Percentiles rank a stretch among this genome's conserved stretches.
Conservation (phyloP, 805 yeast species). For the Kockiozyma suomiensis region DNA sequence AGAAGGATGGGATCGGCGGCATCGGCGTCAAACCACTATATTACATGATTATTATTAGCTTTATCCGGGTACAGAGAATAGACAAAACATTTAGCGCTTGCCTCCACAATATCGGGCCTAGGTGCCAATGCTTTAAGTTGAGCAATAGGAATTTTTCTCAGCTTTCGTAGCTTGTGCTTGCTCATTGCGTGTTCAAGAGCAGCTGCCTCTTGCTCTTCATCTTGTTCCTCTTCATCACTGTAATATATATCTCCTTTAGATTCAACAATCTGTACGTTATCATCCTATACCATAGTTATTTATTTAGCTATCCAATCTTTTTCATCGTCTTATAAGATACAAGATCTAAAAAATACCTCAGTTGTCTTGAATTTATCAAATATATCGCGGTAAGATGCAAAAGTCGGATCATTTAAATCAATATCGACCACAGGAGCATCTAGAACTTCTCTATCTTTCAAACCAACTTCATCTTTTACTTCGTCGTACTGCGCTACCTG, state of each 20-base stretch:
- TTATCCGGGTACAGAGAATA: no score
- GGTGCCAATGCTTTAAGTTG: constrained; percentile 61
- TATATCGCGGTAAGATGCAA: constrained; percentile 44
- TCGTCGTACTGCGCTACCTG: constrained; percentile 6
- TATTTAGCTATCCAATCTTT: not conserved
- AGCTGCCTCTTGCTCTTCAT: constrained; percentile 37
- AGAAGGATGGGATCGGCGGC: constrained; percentile 74
- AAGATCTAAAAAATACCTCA: constrained; percentile 12
- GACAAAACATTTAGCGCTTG: not conserved
- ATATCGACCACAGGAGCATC: constrained; percentile 10
- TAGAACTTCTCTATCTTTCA: not conserved
- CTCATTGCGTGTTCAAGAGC: constrained; percentile 42
- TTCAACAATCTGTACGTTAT: constrained; percentile 25
- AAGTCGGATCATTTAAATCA: constrained; percentile 40
- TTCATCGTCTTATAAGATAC: no score
- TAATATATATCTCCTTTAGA: constrained; percentile 42
- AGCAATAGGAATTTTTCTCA: constrained; percentile 65
- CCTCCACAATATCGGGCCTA: constrained; percentile 73
- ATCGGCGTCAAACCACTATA: constrained; percentile 76
- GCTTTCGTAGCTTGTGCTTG: constrained; percentile 52
- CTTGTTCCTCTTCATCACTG: constrained; percentile 42
- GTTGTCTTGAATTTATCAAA: constrained; percentile 44
- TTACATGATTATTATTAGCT: no score
- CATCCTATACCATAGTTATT: no score
- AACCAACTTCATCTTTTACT: not conserved